Percentiles rank a stretch among this genome's conserved stretches.
phyloP scores from a whole-genome alignment of 139 green algal species.

The Deuterostichococcus epilithicus region DNA sequence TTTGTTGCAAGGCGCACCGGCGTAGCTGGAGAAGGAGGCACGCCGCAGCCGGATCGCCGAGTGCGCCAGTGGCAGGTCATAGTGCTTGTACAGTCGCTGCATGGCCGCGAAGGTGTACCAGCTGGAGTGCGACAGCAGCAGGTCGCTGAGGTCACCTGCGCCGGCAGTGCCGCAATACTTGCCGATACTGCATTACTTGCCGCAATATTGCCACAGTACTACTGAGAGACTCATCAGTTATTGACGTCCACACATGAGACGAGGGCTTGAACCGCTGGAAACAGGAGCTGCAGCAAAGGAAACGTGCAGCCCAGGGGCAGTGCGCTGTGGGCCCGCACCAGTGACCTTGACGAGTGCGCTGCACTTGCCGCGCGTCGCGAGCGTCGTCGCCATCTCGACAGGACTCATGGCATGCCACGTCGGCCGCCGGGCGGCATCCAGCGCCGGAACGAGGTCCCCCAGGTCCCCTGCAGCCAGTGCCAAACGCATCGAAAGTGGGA shows the following conservation, averaged over 20 bases:
- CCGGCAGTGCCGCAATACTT: not conserved
- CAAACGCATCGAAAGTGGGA: too few relatives aligned
- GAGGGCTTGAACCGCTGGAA: too few relatives aligned
- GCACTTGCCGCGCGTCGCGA: constrained; percentile 42
- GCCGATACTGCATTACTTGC: too few relatives aligned
- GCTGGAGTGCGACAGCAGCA: constrained; percentile 58
- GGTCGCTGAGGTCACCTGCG: constrained; percentile 36
- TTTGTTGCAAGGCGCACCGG: constrained; percentile 16
- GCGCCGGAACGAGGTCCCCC: constrained; percentile 30
- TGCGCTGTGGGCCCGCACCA: too few relatives aligned
- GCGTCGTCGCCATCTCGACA: not conserved
- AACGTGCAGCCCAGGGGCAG: too few relatives aligned
- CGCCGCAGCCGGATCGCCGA: constrained; percentile 18
- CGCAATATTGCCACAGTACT: too few relatives aligned
- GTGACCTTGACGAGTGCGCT: constrained; percentile 52
- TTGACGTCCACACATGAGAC: constrained; percentile 9
- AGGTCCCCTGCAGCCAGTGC: constrained; percentile 14
- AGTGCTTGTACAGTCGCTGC: constrained; percentile 73
- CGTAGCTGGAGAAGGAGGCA: constrained; percentile 62
- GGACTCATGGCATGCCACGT: not conserved
- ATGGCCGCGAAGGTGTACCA: constrained; percentile 62
- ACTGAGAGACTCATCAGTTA: too few relatives aligned
- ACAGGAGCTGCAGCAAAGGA: too few relatives aligned
- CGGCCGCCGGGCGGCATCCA: constrained; percentile 18
- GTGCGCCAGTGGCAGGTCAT: constrained; percentile 37